Conservation (phyloP, 331 rosid genomes). For the Malus hybrid region DNA sequence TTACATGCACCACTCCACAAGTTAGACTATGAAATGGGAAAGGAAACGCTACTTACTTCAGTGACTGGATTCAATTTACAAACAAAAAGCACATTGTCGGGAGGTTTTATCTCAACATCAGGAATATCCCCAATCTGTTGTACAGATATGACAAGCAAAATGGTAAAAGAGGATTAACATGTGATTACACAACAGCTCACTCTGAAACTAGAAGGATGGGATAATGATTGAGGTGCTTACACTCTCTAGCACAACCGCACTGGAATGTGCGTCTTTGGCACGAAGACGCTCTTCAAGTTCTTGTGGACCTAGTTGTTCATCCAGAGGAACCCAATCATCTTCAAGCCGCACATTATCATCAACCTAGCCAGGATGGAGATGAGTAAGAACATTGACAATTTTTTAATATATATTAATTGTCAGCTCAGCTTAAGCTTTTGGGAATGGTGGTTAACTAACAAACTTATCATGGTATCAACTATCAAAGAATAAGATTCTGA, state of each 20-base stretch:
- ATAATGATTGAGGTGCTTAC: slow-evolving; percentile 41
- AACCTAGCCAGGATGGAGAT: slow-evolving; percentile 37
- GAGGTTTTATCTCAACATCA: slow-evolving; percentile 94
- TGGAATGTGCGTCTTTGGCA: slow-evolving; percentile 77
- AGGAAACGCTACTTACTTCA: slow-evolving; percentile 45
- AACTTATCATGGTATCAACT: not conserved
- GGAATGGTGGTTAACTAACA: not conserved
- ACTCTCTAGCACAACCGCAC: slow-evolving; percentile 95
- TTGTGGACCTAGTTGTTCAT: slow-evolving; percentile 61
- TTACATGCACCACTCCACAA: not conserved
- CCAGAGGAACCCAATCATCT: slow-evolving; percentile 98
- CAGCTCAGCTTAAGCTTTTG: not conserved
- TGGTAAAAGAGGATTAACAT: not conserved
- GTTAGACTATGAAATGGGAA: not conserved
- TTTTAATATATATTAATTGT: not conserved
- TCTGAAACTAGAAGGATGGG: slow-evolving; percentile 2
- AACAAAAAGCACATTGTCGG: slow-evolving; percentile 81
- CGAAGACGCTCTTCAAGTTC: slow-evolving; percentile 88
- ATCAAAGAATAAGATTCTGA: not conserved
- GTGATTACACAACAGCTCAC: not conserved
- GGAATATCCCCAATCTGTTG: slow-evolving; percentile 93
- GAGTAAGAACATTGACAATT: slow-evolving; percentile 7
- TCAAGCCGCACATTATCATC: slow-evolving; percentile 84
- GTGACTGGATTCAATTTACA: slow-evolving; percentile 96
- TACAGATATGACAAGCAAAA: not conserved